Percentiles rank a stretch among this genome's conserved stretches.
Evolutionary conservation across 257 asterid species (phyloP).

Genomic region (Rauvolfia tetraphylla): DNA sequence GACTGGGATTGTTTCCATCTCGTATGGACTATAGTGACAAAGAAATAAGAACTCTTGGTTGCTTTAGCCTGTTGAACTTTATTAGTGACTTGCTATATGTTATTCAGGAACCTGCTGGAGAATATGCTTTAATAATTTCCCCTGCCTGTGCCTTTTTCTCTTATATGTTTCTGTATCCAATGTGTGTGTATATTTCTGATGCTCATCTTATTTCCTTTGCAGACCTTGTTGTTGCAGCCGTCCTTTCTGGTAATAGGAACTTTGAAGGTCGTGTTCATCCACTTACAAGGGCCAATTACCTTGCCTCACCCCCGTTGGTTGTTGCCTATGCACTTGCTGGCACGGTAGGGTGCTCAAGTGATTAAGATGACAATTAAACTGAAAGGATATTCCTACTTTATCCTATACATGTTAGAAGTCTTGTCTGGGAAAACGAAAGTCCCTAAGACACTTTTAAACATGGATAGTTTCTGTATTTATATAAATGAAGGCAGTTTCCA

Average conservation of each 20-base stretch:
- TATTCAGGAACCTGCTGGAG: not conserved
- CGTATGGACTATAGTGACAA: not conserved
- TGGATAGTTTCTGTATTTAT: not conserved
- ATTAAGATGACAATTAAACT: not conserved
- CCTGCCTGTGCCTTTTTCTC: not conserved
- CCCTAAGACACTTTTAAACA: not conserved
- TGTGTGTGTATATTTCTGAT: not conserved
- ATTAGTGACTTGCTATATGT: not conserved
- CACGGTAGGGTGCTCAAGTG: slow-evolving; percentile 49
- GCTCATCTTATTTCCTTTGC: slow-evolving; percentile 19
- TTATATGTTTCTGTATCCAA: not conserved
- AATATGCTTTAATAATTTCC: not conserved
- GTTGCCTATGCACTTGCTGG: slow-evolving; percentile 95
- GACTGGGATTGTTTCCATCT: not conserved
- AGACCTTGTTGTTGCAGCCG: slow-evolving; percentile 91
- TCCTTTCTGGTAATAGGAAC: slow-evolving; percentile 88
- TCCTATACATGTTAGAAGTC: not conserved
- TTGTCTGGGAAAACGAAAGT: not conserved
- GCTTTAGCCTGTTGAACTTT: not conserved
- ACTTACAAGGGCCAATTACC: slow-evolving; percentile 87
- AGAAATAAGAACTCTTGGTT: not conserved
- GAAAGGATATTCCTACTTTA: not conserved
- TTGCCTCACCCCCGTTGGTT: slow-evolving; percentile 85
- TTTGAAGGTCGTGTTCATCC: slow-evolving; percentile 97
- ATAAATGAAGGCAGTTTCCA: not conserved